A percentile compares a stretch with the other conserved stretches of the same genome.
Conservation (phyloP, 2,329 filamentous ascomycete genomes). For the Xylaria sp. region DNA sequence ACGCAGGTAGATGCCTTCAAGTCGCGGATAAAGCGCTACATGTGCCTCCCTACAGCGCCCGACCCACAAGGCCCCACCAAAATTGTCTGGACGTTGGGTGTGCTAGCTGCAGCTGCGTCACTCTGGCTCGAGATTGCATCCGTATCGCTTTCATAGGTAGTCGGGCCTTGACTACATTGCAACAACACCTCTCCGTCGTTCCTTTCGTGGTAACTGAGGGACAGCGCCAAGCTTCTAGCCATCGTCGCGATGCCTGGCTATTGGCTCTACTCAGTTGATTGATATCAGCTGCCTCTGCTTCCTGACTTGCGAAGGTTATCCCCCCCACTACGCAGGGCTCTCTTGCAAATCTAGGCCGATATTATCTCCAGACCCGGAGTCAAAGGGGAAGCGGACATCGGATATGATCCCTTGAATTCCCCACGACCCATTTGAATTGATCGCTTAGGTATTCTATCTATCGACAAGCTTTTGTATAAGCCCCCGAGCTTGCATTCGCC, state of each 20-base stretch:
- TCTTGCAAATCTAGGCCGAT: not conserved
- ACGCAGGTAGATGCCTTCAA: too few relatives aligned
- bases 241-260: not conserved
- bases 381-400: not conserved
- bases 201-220: not conserved
- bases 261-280: not conserved
- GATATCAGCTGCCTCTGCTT: not conserved
- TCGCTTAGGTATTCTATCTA: not conserved
- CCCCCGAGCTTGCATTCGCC: constrained; percentile 13
- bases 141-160: not conserved
- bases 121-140: not conserved
- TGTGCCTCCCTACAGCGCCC: too few relatives aligned
- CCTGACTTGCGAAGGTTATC: not conserved
- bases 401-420: not conserved
- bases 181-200: too few relatives aligned
- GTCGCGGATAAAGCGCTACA: too few relatives aligned
- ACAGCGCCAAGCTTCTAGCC: not conserved
- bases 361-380: not conserved
- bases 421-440: too few relatives aligned
- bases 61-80: too few relatives aligned
- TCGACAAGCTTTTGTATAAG: constrained; percentile 4
- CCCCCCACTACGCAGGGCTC: not conserved
- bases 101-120: not conserved
- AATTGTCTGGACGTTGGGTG: not conserved
- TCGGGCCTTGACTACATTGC: too few relatives aligned